Evolutionary conservation across 495 filamentous ascomycete genomes (phyloP).

Genomic region (Cenococcum geophilum): DNA sequence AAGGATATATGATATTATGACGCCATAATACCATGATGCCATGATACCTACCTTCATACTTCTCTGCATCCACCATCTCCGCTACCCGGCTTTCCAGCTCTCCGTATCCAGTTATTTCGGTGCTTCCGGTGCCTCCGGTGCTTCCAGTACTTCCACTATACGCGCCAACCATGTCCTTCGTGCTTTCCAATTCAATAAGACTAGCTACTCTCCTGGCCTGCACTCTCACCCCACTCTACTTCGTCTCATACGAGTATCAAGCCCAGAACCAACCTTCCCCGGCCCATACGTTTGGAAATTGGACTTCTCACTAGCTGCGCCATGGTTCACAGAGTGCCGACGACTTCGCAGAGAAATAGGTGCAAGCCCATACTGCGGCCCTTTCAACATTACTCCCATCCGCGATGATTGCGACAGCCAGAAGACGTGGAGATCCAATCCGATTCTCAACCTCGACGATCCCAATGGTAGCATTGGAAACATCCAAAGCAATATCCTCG

Average conservation of each 20-base stretch:
- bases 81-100: too few species aligned
- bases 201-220: neutral
- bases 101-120: too few species aligned
- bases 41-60: too few species aligned
- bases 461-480: conserved; percentile 17
- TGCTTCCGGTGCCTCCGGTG: too few species aligned
- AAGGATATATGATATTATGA: too few species aligned
- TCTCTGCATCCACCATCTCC: too few species aligned
- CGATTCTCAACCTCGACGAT: conserved; percentile 21
- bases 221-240: neutral
- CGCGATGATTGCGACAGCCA: neutral
- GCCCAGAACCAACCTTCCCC: neutral
- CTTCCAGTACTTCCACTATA: too few species aligned
- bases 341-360: neutral
- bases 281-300: too few species aligned
- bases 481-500: conserved; percentile 17
- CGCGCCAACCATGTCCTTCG: neutral
- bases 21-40: too few species aligned
- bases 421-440: conserved; percentile 9
- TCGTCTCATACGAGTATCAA: neutral
- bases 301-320: too few species aligned
- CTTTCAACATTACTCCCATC: neutral
- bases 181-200: neutral
- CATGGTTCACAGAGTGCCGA: neutral
- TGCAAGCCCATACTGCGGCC: neutral